Base-by-base conservation (phyloP, 306 rosid species). In the Vigna hirtella region DNA sequence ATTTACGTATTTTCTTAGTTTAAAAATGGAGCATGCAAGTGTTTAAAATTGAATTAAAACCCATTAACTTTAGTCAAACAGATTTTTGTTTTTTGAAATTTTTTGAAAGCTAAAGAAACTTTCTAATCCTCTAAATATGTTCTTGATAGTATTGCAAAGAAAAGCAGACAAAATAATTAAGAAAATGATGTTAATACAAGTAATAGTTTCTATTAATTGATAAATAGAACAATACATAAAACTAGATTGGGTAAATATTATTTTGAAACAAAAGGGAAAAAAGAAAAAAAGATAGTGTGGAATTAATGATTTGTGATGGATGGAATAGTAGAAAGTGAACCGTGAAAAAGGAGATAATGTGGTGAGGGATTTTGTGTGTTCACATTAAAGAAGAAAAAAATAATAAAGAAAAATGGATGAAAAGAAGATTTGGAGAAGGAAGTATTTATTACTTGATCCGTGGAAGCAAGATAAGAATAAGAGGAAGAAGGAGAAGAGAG, bases 241-340 rank as follows among this genome's bases (percentile, higher is more conserved):
- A 45, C 13, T 45, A 45, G 50, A 45, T 4, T 40, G 2, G 9
- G 9, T 40, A 43, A 12, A 43, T 43, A 10, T 43, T 11, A 2
- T 45, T 45, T 43, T 45, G 50, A 45, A 45, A 43, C 5, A 45
- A 45, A 55, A 55, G 22, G 30, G 3, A 8, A 17, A 65, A 1
- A 38, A 38, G 9, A 1, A 17, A 38, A 15, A 65, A 2, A 43
- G 3, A 1, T 11, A n/a, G 47, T 22, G 48, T 24, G 67, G 42
- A 28, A 22, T 16, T 16, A 40, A 50, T 70, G 45, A 69, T 47
- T 45, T 78, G 47, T 22, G 65, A 78, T 4, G 28, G 48, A 50
- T 49, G 67, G 59, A 65, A 72, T 64, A 65, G 69, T 73, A 64
- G 58, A 80, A 65, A 79, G n/a, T 16, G 45, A 79, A 79, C 67